Base-by-base conservation (phyloP, 164 flowering plant genomes). In the Chloranthus sessilifolius region DNA sequence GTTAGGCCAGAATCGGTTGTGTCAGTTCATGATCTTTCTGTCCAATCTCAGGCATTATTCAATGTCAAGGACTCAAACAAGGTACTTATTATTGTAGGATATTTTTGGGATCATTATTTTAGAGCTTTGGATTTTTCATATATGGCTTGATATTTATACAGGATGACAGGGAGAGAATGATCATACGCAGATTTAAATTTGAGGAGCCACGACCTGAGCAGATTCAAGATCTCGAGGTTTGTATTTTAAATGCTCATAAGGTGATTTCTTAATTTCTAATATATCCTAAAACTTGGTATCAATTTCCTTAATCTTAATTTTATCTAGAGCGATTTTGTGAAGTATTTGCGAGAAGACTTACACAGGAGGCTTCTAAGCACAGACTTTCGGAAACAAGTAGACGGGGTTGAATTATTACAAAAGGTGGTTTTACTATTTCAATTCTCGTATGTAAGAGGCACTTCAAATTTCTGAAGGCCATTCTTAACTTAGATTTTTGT, bases 221-320 rank as follows among this genome's bases (percentile, higher is more conserved):
- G 65, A 83, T 89, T 61, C 97, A 88, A 67, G 99, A 94, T 66
- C 88, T 94, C 35, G 99, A 94, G 95, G 99, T 85, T 70, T 61
- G 53, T 56, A 31, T 34, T 44, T 38, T 6, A n/a, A 17, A 21
- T 29, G 25, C 22, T 44, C 26, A n/a, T 20, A 35, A 15, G 35
- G 7, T 11, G 22, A 20, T 53, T 54, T 36, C n/a, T 55, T n/a
- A n/a, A n/a, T n/a, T n/a, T n/a, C n/a, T n/a, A n/a, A n/a, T n/a
- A n/a, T n/a, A n/a, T n/a, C n/a, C n/a, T n/a, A n/a, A n/a, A n/a
- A n/a, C n/a, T n/a, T n/a, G n/a, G n/a, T n/a, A n/a, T n/a, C n/a
- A n/a, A n/a, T n/a, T n/a, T n/a, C n/a, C n/a, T n/a, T n/a, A n/a
- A n/a, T n/a, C n/a, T n/a, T n/a, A n/a, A n/a, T n/a, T n/a, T n/a